Conservation (phyloP, 805 yeast species). For the Metschnikowia dekortorum region DNA sequence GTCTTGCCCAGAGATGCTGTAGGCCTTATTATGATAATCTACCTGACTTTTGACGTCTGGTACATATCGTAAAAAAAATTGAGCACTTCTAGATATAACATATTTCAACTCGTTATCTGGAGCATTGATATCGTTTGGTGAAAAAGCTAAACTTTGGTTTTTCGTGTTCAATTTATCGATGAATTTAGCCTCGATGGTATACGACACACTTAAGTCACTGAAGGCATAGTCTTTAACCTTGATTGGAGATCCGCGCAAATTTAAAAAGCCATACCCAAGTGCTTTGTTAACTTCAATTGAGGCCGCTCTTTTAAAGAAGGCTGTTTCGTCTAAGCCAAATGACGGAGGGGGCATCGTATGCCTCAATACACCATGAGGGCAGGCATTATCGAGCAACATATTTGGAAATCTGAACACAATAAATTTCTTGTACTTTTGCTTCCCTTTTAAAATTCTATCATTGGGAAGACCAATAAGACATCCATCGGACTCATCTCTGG, state of each 20-base stretch:
- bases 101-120: conserved; percentile 29
- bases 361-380: conserved; percentile 40
- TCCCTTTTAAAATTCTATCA: conserved; percentile 46
- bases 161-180: conserved; percentile 42
- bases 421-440: conserved; percentile 50
- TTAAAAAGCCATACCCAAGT: conserved; percentile 53
- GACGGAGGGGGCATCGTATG: conserved; percentile 43
- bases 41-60: conserved; percentile 34
- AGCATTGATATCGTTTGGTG: conserved; percentile 35
- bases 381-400: conserved; percentile 47
- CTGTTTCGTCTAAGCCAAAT: conserved; percentile 36
- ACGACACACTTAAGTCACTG: conserved; percentile 45
- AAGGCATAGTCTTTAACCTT: conserved; percentile 43
- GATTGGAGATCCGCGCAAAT: conserved; percentile 50
- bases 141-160: conserved; percentile 25
- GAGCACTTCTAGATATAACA: conserved; percentile 32
- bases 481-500: conserved; percentile 44
- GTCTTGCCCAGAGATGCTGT: conserved; percentile 22
- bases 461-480: conserved; percentile 47
- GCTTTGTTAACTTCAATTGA: conserved; percentile 33
- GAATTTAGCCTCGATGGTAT: conserved; percentile 51
- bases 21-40: conserved; percentile 22
- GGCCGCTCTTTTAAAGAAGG: conserved; percentile 33
- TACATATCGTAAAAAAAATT: conserved; percentile 36
- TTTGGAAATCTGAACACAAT: conserved; percentile 57